Conservation (phyloP, 345 rosid genomes). For the Aegle marmelos region DNA sequence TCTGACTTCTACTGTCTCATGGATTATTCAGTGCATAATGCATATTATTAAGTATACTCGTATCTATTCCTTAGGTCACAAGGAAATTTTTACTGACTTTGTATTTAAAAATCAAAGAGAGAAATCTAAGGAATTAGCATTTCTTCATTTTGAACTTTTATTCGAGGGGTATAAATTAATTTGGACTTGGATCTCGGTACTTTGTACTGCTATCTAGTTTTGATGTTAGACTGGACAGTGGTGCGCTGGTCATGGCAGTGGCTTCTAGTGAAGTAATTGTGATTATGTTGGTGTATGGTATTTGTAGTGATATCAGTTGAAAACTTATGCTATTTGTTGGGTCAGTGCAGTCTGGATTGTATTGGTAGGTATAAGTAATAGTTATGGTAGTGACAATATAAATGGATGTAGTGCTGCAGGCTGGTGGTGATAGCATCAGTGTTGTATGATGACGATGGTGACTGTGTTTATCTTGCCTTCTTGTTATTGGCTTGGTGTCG, state of each 20-base stretch:
- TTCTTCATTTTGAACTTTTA: background rate
- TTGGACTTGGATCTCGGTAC: background rate
- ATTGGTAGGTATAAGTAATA: background rate
- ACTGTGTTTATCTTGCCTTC: background rate
- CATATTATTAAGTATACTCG: background rate
- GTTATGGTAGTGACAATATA: background rate
- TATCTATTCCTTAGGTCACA: background rate
- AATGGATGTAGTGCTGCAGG: background rate
- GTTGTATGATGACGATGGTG: background rate
- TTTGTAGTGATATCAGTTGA: background rate
- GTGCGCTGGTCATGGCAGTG: background rate
- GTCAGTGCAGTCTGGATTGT: background rate
- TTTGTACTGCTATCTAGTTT: background rate
- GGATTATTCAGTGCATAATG: background rate
- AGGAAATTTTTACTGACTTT: background rate
- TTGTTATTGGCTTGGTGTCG: background rate
- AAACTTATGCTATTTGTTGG: background rate
- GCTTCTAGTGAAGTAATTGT: background rate
- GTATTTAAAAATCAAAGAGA: background rate
- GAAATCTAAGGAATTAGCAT: background rate
- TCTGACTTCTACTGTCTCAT: background rate
- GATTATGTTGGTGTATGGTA: background rate
- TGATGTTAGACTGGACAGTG: background rate
- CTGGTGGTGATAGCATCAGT: background rate
- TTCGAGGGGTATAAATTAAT: background rate